Base-by-base conservation (phyloP, 2,329 filamentous ascomycete species). In the Seiridium cupressi region DNA sequence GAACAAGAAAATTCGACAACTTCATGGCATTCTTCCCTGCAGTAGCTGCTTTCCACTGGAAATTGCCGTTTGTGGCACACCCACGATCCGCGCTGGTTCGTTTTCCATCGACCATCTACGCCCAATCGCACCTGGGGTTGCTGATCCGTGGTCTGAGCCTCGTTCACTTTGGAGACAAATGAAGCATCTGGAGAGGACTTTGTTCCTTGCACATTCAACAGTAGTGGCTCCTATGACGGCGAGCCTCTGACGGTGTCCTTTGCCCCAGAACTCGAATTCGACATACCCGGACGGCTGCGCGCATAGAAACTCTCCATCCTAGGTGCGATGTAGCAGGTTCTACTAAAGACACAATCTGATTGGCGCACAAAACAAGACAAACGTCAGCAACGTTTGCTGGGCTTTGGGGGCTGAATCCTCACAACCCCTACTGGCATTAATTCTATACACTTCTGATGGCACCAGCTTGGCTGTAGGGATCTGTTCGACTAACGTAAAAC, bases 21-120 rank as follows among this genome's bases (percentile, higher is more conserved):
- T 74, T 77, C 74, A 71, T 78, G 74, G 73, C 72, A 75, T 72
- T 71, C 69, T 72, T 73, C 73, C 71, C 73, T 79, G 74, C 76
- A 71, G 75, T 73, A 73, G 72, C 71, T 70, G 73, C 68, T 69
- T 73, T 63, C 68, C 67, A 51, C 5, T 67, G 73, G 74, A 74
- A 73, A 70, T 63, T 76, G 69, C 71, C 72, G 68, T 70, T 66
- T 71, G 68, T 69, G 70, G 66, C 65, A 65, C 66, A 63, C 61
- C 64, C 61, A 48, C 49, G 55, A 35, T 57, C 11, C 46, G 44
- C 36, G 38, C 44, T 40, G 55, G 62, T 65, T 51, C 64, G 65
- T 57, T 62, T 54, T 62, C 47, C 60, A 60, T 53, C 51, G 44
- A 46, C 59, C 34, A 35, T 34, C 35, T 32, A 13, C 49, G 18